Evolutionary conservation across 2,329 filamentous ascomycete species (phyloP).

Genomic region (Colletotrichum filicis): DNA sequence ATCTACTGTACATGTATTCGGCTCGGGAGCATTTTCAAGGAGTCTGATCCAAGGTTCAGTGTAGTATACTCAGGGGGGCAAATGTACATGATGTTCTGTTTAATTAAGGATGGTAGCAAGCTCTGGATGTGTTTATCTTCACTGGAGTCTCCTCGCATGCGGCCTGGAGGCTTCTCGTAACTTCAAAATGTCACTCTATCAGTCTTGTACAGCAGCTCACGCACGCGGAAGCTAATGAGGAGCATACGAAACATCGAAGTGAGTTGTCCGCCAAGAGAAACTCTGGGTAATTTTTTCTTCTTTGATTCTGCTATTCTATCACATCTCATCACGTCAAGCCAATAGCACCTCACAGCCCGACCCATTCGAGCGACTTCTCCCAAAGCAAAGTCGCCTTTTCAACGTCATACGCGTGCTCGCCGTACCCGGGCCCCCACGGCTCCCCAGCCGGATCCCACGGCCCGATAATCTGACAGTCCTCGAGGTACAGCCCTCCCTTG

Average conservation of each 20-base stretch:
- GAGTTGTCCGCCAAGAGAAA: too few relatives aligned
- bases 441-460: neutral
- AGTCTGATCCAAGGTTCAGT: constrained; percentile 3
- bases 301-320: too few relatives aligned
- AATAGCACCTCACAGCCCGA: too few relatives aligned
- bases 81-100: constrained; percentile 32
- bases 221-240: too few relatives aligned
- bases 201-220: too few relatives aligned
- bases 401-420: neutral
- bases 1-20: constrained; percentile 17
- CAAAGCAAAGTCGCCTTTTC: neutral
- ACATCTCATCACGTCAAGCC: too few relatives aligned
- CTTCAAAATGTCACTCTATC: too few relatives aligned
- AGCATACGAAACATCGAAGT: too few relatives aligned
- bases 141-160: too few relatives aligned
- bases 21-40: constrained; percentile 5
- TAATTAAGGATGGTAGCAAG: neutral
- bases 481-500: neutral
- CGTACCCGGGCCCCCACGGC: neutral
- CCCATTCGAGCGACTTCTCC: neutral
- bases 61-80: neutral
- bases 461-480: neutral
- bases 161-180: too few relatives aligned
- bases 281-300: too few relatives aligned
- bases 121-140: too few relatives aligned